These are phyloP conservation scores for Neurospora crassa DNA, from an alignment of 2,329 filamentous ascomycete genomes.

Conservation along the genomic window DNA sequence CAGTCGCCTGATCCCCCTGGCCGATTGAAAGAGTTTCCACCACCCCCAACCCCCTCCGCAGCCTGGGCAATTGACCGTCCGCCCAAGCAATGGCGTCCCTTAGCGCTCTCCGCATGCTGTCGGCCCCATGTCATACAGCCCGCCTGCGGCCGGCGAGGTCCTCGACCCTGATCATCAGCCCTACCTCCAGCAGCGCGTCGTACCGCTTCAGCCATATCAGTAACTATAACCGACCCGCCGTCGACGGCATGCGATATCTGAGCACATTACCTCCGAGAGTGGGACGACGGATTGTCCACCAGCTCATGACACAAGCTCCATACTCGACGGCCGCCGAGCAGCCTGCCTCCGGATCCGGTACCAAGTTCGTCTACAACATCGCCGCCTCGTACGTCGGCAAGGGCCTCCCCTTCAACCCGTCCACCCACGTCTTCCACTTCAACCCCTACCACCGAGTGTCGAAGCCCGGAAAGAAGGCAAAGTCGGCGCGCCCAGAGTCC, in stretches of 20 bases:
- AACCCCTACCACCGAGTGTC: slow-evolving; percentile 52
- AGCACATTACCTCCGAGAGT: not conserved
- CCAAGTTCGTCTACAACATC: slow-evolving; percentile 54
- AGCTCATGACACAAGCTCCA: not conserved
- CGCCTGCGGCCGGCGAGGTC: not conserved
- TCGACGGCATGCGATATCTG: not conserved
- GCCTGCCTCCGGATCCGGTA: not conserved
- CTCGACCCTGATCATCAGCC: not conserved
- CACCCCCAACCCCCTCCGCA: not conserved
- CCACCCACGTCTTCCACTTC: slow-evolving; percentile 64
- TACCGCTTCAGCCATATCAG: not conserved
- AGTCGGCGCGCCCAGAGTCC: slow-evolving; percentile 59
- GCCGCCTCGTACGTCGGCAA: slow-evolving; percentile 71
- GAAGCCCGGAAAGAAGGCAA: slow-evolving; percentile 34
- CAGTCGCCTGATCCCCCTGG: not conserved
- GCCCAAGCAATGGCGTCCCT: not conserved
- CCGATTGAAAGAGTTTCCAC: not conserved
- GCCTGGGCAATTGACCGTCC: not conserved
- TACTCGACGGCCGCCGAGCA: not conserved
- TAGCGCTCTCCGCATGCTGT: not conserved
- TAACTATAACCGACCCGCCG: not conserved
- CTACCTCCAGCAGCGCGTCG: not conserved
- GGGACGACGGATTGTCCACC: not conserved
- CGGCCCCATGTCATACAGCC: not conserved
- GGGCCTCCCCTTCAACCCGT: slow-evolving; percentile 55